Evolutionary conservation across 1,139 yeast genomes (phyloP).

Genomic region (Protomyces pachydermus): DNA sequence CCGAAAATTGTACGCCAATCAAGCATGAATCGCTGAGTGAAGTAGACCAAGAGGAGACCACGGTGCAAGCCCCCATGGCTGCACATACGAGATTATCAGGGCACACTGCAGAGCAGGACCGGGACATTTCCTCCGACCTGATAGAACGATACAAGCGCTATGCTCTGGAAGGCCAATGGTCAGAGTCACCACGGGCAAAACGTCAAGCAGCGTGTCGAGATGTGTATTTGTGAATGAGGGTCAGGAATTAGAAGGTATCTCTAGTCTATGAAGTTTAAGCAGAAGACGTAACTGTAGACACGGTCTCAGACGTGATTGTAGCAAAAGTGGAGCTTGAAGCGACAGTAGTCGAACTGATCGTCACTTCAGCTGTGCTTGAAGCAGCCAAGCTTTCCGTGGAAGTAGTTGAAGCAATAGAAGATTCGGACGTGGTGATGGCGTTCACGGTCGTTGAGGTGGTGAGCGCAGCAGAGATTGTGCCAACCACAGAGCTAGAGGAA

Average conservation of each 20-base stretch:
- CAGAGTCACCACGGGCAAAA: constrained; percentile 10
- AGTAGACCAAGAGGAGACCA: neutral
- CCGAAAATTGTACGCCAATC: neutral
- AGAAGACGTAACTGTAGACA: neutral
- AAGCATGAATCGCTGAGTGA: neutral
- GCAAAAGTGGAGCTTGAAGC: neutral
- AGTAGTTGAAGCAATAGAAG: neutral
- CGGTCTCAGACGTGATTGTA: neutral
- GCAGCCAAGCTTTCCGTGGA: neutral
- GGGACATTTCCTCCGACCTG: neutral
- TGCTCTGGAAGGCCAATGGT: constrained; percentile 4
- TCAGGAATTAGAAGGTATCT: neutral
- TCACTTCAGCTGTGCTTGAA: neutral
- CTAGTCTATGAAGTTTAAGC: neutral
- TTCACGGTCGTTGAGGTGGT: neutral
- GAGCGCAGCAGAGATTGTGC: neutral
- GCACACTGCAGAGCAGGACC: neutral
- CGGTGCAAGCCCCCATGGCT: neutral
- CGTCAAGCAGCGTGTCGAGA: constrained; percentile 3
- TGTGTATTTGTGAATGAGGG: neutral
- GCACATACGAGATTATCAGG: neutral
- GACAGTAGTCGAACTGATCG: neutral
- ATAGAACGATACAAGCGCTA: neutral
- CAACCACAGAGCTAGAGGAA: neutral
- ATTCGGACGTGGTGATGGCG: neutral